A percentile compares a stretch with the other conserved stretches of the same genome.
Evolutionary conservation across 805 yeast genomes (phyloP).

Genomic region (Debaryomyces prosopidis): DNA sequence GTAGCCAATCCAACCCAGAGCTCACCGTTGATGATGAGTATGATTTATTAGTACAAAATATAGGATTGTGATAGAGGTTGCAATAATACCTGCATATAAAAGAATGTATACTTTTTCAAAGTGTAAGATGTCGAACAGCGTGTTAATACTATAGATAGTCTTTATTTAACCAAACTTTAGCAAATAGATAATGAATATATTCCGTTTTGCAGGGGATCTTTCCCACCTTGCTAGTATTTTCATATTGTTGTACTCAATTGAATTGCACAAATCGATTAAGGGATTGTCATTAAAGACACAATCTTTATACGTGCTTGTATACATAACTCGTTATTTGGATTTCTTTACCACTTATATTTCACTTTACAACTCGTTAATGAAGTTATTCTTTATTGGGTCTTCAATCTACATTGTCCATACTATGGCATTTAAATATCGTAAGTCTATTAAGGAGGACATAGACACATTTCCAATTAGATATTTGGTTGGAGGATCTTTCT

Average conservation of each 20-base stretch:
- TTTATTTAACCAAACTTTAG: neutral
- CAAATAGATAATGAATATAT: constrained; percentile 37
- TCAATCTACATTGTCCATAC: constrained; percentile 74
- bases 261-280: constrained; percentile 59
- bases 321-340: constrained; percentile 39
- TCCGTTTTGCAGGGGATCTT: constrained; percentile 63
- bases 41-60: constrained; percentile 8
- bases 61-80: neutral
- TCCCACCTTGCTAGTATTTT: constrained; percentile 81
- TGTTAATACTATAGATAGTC: neutral
- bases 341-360: constrained; percentile 56
- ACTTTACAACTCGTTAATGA: constrained; percentile 77
- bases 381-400: constrained; percentile 74
- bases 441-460: constrained; percentile 59
- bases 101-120: no score
- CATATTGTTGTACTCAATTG: constrained; percentile 72
- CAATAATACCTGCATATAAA: neutral
- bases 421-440: constrained; percentile 61
- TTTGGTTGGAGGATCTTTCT: constrained; percentile 60
- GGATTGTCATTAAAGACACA: constrained; percentile 94
- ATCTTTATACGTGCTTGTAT: constrained; percentile 57
- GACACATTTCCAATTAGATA: constrained; percentile 75
- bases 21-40: constrained; percentile 19
- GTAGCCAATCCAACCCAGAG: constrained; percentile 4
- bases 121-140: constrained; percentile 1